phyloP scores from a whole-genome alignment of 805 yeast species.

The Kazachstania bromeliacearum region DNA sequence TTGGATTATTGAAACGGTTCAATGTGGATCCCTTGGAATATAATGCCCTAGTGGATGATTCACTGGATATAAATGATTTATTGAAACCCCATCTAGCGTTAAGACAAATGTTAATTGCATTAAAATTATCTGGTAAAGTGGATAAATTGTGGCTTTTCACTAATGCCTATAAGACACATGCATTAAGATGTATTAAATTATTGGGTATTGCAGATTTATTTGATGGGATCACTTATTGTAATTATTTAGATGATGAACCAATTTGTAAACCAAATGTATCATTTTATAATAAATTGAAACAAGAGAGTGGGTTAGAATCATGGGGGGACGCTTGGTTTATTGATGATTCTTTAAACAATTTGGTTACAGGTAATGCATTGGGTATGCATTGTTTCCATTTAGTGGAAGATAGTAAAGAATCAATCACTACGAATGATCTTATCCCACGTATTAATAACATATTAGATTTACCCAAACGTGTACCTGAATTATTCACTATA shows the following conservation, averaged over 20 bases:
- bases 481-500: not conserved
- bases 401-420: too few species aligned
- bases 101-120: conserved; percentile 38
- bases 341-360: conserved; percentile 79
- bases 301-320: conserved; percentile 39
- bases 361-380: conserved; percentile 56
- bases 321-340: conserved; percentile 55
- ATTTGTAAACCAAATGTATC: conserved; percentile 79
- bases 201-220: conserved; percentile 82
- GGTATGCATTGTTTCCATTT: conserved; percentile 72
- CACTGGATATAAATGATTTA: conserved; percentile 68
- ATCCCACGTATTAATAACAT: conserved; percentile 13
- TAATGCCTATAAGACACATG: conserved; percentile 87
- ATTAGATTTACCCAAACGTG: not conserved
- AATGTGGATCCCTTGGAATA: conserved; percentile 79
- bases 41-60: conserved; percentile 79
- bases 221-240: conserved; percentile 88
- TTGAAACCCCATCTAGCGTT: conserved; percentile 49
- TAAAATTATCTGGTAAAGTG: conserved; percentile 39
- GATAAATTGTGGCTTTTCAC: conserved; percentile 83
- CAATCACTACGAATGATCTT: too few species aligned
- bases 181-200: conserved; percentile 61
- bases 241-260: conserved; percentile 51
- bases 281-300: conserved; percentile 53
- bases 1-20: conserved; percentile 56